phyloP scores from a whole-genome alignment of 176 grass and related monocot genomes.

The Aegilops longissima region DNA sequence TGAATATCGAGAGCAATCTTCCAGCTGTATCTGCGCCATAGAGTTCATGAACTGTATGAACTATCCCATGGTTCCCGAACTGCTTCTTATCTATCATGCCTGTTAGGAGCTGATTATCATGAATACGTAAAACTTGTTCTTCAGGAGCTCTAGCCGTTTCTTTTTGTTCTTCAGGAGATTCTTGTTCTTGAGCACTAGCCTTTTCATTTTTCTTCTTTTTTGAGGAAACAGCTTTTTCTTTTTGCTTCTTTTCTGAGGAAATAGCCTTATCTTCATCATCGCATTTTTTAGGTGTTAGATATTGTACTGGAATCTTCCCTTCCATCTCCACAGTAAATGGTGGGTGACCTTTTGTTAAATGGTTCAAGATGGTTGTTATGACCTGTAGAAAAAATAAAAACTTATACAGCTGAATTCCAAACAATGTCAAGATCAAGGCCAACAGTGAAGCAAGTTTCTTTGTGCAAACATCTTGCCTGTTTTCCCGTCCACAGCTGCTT shows the following conservation, averaged over 20 bases:
- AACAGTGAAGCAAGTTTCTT: background rate
- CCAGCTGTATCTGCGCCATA: slow-evolving; percentile 85
- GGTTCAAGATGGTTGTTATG: slow-evolving; percentile 86
- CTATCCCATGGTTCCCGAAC: slow-evolving; percentile 76
- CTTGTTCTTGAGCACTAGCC: too few species aligned
- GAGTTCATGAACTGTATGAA: slow-evolving; percentile 89
- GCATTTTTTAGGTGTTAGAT: slow-evolving; percentile 27
- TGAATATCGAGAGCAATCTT: slow-evolving; percentile 77
- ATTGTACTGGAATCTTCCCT: slow-evolving; percentile 67
- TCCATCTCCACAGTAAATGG: slow-evolving; percentile 70
- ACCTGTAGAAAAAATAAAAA: slow-evolving; percentile 47
- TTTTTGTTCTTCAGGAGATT: too few species aligned
- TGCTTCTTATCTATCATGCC: slow-evolving; percentile 96
- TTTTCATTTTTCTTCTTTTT: too few species aligned
- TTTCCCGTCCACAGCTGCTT: slow-evolving; percentile 87
- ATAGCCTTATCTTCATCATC: background rate
- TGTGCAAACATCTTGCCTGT: slow-evolving; percentile 52
- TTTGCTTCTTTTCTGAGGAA: too few species aligned
- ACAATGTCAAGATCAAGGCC: slow-evolving; percentile 2
- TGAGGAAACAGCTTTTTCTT: background rate
- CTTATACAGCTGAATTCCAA: background rate
- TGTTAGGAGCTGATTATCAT: slow-evolving; percentile 72
- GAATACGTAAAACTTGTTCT: slow-evolving; percentile 48
- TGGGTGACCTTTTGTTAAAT: slow-evolving; percentile 73
- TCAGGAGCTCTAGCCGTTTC: background rate